Conservation (phyloP, 345 rosid species). For the Rhizophora mangle region DNA sequence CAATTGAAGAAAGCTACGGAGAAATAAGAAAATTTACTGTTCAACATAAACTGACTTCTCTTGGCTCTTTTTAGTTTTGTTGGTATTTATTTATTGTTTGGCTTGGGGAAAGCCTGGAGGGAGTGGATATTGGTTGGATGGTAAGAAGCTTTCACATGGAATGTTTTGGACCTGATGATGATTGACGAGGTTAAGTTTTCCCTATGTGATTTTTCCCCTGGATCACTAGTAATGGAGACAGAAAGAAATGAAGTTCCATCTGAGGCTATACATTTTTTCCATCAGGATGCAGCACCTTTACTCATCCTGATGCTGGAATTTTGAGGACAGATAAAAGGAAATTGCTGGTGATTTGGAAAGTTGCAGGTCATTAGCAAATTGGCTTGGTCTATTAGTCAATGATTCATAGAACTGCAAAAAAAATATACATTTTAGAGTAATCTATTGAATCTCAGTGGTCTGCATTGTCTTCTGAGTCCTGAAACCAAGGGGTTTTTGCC, state of each 20-base stretch:
- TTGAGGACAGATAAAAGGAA: not conserved
- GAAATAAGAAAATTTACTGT: constrained; percentile 14
- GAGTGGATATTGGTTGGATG: not conserved
- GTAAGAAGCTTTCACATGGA: not conserved
- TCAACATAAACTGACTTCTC: not conserved
- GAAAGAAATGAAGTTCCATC: not conserved
- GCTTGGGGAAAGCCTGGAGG: not conserved
- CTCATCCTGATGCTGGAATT: not conserved
- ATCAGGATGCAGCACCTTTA: not conserved
- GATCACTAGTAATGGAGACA: not conserved
- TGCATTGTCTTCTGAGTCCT: not conserved
- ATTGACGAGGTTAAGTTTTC: not conserved
- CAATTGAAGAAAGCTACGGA: not conserved
- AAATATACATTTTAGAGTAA: not conserved
- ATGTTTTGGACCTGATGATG: not conserved
- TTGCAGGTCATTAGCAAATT: not conserved
- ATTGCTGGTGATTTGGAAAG: not conserved
- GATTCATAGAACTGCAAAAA: not conserved
- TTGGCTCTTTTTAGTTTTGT: not conserved
- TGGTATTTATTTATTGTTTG: not conserved
- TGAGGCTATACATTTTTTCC: not conserved
- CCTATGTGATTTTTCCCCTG: not conserved
- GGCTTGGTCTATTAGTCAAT: not conserved
- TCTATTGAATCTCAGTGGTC: not conserved
- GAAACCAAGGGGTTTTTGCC: not conserved